These are phyloP conservation scores for Pyrenochaeta sp. DNA, from an alignment of 2,329 filamentous ascomycete species.

Conservation along the genomic window DNA sequence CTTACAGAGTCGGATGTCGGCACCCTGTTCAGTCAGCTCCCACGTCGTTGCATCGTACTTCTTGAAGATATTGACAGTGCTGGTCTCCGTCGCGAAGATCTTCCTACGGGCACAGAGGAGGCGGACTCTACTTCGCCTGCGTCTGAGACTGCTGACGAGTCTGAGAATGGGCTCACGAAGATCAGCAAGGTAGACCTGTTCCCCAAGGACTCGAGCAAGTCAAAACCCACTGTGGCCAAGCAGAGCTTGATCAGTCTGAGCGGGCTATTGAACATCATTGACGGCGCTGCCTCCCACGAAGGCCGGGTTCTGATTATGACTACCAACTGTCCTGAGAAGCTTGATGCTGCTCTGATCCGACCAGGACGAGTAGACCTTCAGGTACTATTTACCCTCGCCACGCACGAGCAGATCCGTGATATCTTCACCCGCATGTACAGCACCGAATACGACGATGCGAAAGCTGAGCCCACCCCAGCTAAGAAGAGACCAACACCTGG, in stretches of 20 bases:
- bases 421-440: conserved; percentile 55
- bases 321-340: conserved; percentile 76
- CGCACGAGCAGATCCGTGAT: conserved; percentile 51
- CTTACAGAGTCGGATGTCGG: conserved; percentile 72
- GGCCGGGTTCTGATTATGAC: conserved; percentile 84
- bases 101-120: conserved; percentile 6
- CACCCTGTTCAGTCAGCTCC: conserved; percentile 54
- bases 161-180: conserved; percentile 22
- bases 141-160: conserved; percentile 5
- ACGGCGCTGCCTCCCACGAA: conserved; percentile 81
- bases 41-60: conserved; percentile 56
- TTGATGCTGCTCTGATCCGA: conserved; percentile 77
- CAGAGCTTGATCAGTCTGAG: conserved; percentile 73
- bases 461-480: not conserved
- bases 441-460: conserved; percentile 10
- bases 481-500: not conserved
- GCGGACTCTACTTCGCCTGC: conserved; percentile 3
- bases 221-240: not conserved
- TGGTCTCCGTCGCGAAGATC: conserved; percentile 51
- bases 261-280: conserved; percentile 82
- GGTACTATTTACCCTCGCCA: conserved; percentile 65
- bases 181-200: conserved; percentile 19
- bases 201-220: conserved; percentile 7
- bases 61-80: conserved; percentile 60
- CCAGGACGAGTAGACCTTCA: conserved; percentile 76